These are phyloP conservation scores for Suillus lakei DNA, from an alignment of 768 basidiomycete species.

Conservation along the genomic window DNA sequence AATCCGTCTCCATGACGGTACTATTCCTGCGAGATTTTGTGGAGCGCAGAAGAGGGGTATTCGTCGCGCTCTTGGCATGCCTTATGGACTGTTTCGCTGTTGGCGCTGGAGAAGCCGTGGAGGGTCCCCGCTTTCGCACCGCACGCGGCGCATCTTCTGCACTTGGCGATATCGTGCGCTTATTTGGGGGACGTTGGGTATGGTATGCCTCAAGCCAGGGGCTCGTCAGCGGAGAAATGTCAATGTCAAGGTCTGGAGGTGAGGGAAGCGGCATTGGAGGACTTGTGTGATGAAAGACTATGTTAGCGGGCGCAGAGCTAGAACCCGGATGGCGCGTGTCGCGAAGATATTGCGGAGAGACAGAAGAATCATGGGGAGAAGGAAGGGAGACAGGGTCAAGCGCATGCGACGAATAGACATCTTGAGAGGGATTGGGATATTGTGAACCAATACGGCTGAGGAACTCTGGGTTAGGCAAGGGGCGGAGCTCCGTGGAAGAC, in stretches of 20 bases:
- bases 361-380: conserved; percentile 34
- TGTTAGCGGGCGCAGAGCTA: conserved; percentile 72
- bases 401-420: conserved; percentile 28
- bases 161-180: conserved; percentile 62
- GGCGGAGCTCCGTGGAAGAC: conserved; percentile 68
- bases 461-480: conserved; percentile 61
- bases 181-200: conserved; percentile 42
- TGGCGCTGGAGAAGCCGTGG: conserved; percentile 19
- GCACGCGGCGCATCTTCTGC: conserved; percentile 53
- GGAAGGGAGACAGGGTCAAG: conserved; percentile 31
- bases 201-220: conserved; percentile 76
- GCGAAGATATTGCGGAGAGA: conserved; percentile 31
- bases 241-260: conserved; percentile 63
- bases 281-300: conserved; percentile 61
- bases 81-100: conserved; percentile 25
- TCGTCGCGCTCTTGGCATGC: conserved; percentile 54
- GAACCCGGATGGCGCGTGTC: conserved; percentile 42
- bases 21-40: conserved; percentile 48
- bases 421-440: conserved; percentile 37
- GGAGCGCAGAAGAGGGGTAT: conserved; percentile 60
- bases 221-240: conserved; percentile 81
- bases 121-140: conserved; percentile 58
- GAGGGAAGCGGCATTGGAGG: conserved; percentile 45
- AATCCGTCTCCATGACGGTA: conserved; percentile 52
- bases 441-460: conserved; percentile 65